Percentiles rank a stretch among this genome's conserved stretches.
Conservation (phyloP, 495 filamentous ascomycete genomes). For the Trichocladium antarcticum region DNA sequence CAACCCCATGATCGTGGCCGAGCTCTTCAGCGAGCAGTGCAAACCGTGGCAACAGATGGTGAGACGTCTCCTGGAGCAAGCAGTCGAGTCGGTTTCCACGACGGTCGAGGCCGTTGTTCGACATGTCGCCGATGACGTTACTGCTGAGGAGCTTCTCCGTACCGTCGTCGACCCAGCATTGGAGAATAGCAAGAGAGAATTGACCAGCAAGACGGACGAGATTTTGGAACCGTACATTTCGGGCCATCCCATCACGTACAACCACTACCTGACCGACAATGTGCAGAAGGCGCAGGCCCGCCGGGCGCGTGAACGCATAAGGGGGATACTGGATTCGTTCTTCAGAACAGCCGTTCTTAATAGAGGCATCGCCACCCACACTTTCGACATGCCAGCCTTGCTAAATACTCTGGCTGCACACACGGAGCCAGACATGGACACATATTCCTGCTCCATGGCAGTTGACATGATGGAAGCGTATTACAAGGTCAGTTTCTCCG, state of each 20-base stretch:
- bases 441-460: constrained; percentile 6
- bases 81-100: background rate
- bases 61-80: background rate
- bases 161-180: background rate
- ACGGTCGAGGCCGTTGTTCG: background rate
- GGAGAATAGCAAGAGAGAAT: background rate
- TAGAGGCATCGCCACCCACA: background rate
- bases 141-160: background rate
- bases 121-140: background rate
- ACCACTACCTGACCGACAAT: constrained; percentile 6
- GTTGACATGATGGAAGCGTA: constrained; percentile 6
- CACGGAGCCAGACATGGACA: constrained; percentile 8
- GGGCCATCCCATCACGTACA: constrained; percentile 6
- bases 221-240: background rate
- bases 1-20: constrained; percentile 5
- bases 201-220: background rate
- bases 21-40: constrained; percentile 1
- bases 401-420: background rate
- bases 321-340: background rate
- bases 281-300: constrained; percentile 1
- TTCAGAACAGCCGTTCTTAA: background rate
- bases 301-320: background rate
- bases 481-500: constrained; percentile 2
- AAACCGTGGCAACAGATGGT: constrained; percentile 4
- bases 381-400: background rate